Evolutionary conservation across 192 early-diverging fungal species (phyloP).

Genomic region (Backusella mclennaniae): DNA sequence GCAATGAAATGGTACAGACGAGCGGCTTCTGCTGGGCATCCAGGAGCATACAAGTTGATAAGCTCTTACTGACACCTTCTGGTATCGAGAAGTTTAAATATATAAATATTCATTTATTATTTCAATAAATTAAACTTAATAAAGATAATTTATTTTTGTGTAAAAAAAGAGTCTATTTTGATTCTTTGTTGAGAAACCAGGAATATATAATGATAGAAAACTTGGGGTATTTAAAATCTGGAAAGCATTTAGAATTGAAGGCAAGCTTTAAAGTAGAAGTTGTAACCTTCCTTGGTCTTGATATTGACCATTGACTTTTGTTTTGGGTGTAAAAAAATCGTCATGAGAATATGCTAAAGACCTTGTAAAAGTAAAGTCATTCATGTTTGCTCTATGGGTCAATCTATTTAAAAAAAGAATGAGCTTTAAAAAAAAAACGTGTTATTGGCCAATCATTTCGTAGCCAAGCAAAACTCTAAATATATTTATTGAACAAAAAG

Average conservation of each 20-base stretch:
- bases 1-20: conserved; percentile 59
- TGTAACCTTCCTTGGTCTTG: too few relatives aligned
- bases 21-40: conserved; percentile 57
- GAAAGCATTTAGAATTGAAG: too few relatives aligned
- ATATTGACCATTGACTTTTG: too few relatives aligned
- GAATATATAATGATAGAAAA: too few relatives aligned
- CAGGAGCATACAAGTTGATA: conserved; percentile 30
- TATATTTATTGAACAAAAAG: not conserved
- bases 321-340: too few relatives aligned
- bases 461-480: not conserved
- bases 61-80: not conserved
- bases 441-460: not conserved
- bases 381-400: too few relatives aligned
- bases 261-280: too few relatives aligned
- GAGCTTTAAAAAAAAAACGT: not conserved
- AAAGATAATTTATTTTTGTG: not conserved
- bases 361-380: too few relatives aligned
- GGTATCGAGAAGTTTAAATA: not conserved
- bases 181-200: too few relatives aligned
- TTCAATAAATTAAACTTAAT: not conserved
- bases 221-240: too few relatives aligned
- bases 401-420: not conserved
- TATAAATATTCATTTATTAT: not conserved
- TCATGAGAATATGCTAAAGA: too few relatives aligned
- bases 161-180: not conserved